phyloP scores from a whole-genome alignment of 2,329 filamentous ascomycete genomes.

The Epichloe uncinata region DNA sequence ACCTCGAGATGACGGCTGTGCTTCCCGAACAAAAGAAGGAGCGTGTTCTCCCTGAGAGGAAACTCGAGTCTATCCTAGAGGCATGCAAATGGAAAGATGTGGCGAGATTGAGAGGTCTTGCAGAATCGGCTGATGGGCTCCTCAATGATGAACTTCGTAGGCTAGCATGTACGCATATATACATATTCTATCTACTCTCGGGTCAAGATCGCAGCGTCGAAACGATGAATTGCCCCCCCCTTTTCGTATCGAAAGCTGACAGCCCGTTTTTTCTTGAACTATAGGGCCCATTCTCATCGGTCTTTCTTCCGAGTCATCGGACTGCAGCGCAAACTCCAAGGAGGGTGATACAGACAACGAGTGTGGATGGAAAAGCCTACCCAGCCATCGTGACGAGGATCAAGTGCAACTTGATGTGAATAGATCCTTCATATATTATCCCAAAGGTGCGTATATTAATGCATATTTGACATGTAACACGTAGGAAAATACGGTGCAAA shows the following conservation, averaged over 20 bases:
- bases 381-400: constrained; percentile 72
- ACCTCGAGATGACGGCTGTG: constrained; percentile 6
- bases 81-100: constrained; percentile 49
- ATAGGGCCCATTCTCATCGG: constrained; percentile 52
- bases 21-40: constrained; percentile 1
- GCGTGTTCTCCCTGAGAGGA: background rate
- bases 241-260: background rate
- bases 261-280: background rate
- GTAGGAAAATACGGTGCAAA: background rate
- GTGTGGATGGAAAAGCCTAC: constrained; percentile 47
- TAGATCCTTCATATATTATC: constrained; percentile 95
- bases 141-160: constrained; percentile 54
- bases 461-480: background rate
- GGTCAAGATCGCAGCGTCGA: constrained; percentile 4
- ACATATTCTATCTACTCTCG: constrained; percentile 2
- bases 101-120: constrained; percentile 40
- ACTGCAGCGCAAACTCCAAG: background rate
- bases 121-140: constrained; percentile 53
- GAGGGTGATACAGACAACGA: background rate
- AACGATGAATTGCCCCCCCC: background rate
- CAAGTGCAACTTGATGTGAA: constrained; percentile 90
- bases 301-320: constrained; percentile 3
- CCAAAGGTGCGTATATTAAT: constrained; percentile 43
- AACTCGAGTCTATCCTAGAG: constrained; percentile 21
- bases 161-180: constrained; percentile 52